Base-by-base conservation (phyloP, 768 basidiomycete species). In the Zangia roseola region DNA sequence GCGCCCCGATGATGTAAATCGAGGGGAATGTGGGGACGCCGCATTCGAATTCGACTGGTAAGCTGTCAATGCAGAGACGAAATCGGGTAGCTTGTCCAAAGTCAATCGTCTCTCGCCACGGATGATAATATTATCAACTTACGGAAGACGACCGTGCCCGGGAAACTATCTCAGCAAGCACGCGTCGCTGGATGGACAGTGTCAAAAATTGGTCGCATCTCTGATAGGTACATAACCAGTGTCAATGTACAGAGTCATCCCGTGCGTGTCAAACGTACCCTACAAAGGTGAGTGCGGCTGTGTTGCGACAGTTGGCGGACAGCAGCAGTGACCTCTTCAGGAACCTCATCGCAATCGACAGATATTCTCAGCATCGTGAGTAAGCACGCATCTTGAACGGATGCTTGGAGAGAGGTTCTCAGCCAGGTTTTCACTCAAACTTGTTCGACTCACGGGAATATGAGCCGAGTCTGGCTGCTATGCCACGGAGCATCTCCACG, bases 331-430 rank as follows among this genome's bases (percentile, higher is more conserved):
- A 80, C 71, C 6, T 77, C 68, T 17, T 70, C 60, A 4, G 84
- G 78, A 10, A 86, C 61, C 20, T 76, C 69, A 10, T 80, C 76
- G 57, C 82, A 84, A 17, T 82, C 77, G 3, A 77, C 80, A 41
- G 78, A 72, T 25, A 90, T 53, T 45, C 88, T 76, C 30, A 91
- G 66, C 83, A 92, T 86, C 4, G 83, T 75, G 26, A 91, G 62
- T 25, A 93, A 67, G 51, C 81, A 81, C 5, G 81, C 81, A 49
- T 93, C 90, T 61, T 88, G 86, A 8, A 91, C 79, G 24, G 83
- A 71, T 28, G 78, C 89, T 91, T 52, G 41, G 10, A 20, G 40
- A 31, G 26, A 34, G 6, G 43, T 12, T 20, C 24, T 45, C 39
- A 50, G 37, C 35, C n/a, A 38, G 30, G 21, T 30, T 40, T 47